These are phyloP conservation scores for Juncus effusus DNA, from an alignment of 176 grass and related monocot genomes.

Conservation along the genomic window DNA sequence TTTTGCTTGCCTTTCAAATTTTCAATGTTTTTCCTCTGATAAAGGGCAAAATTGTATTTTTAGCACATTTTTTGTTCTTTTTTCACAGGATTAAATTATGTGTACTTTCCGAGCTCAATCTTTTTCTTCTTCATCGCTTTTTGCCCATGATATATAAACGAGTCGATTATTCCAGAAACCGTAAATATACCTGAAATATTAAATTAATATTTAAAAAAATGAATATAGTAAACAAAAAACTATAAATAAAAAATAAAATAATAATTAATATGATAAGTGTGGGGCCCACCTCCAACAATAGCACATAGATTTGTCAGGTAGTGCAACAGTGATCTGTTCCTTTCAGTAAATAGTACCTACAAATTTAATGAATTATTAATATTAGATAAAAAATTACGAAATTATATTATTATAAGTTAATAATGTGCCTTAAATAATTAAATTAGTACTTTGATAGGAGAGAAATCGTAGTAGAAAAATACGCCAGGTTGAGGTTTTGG, in stretches of 20 bases:
- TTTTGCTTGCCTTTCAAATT: conserved; percentile 14
- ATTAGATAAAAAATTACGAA: not conserved
- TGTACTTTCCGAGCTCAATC: conserved; percentile 84
- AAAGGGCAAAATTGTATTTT: conserved; percentile 21
- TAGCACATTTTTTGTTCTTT: conserved; percentile 20
- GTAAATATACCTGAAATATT: conserved; percentile 77
- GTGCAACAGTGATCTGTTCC: conserved; percentile 74
- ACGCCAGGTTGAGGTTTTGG: conserved; percentile 61
- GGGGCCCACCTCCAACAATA: conserved; percentile 76
- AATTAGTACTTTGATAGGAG: conserved; percentile 84
- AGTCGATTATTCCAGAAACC: conserved; percentile 89
- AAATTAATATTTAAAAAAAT: not conserved
- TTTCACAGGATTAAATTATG: conserved; percentile 39
- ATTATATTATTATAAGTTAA: not conserved
- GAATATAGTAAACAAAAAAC: too few species aligned
- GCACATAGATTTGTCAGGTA: conserved; percentile 91
- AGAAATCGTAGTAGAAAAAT: conserved; percentile 97
- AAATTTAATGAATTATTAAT: conserved; percentile 23
- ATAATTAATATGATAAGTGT: too few species aligned
- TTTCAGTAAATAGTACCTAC: conserved; percentile 90
- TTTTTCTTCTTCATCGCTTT: conserved; percentile 88
- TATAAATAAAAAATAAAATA: too few species aligned
- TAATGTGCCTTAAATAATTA: not conserved
- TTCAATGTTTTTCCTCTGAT: not conserved
- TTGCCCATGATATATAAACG: conserved; percentile 89